Evolutionary conservation across 257 asterid species (phyloP).

Genomic region (Ballota nigra): DNA sequence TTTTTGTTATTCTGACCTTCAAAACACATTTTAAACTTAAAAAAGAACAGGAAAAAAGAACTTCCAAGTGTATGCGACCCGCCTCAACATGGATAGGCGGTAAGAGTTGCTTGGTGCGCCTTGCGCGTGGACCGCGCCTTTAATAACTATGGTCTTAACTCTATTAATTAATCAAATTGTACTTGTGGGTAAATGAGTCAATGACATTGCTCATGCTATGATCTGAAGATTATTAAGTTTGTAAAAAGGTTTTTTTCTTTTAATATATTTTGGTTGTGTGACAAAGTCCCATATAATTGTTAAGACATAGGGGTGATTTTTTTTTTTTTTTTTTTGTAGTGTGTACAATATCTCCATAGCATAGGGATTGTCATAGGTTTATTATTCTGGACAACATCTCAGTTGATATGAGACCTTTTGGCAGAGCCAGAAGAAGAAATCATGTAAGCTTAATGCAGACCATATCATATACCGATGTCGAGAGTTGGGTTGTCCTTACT

Average conservation of each 20-base stretch:
- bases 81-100: too few relatives aligned
- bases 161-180: not conserved
- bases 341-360: not conserved
- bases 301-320: not conserved
- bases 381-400: not conserved
- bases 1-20: too few relatives aligned
- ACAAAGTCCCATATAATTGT: not conserved
- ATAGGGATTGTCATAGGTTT: not conserved
- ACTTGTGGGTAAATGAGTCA: not conserved
- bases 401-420: not conserved
- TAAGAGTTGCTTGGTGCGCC: too few relatives aligned
- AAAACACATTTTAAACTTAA: too few relatives aligned
- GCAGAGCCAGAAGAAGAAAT: not conserved
- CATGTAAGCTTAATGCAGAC: not conserved
- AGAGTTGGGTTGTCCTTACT: not conserved
- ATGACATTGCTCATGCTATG: not conserved
- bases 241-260: not conserved
- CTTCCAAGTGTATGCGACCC: too few relatives aligned
- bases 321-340: not conserved
- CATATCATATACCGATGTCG: not conserved
- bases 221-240: not conserved
- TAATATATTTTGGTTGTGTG: not conserved
- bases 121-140: too few relatives aligned
- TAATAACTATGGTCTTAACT: too few relatives aligned
- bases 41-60: too few relatives aligned